Evolutionary conservation across 2,329 filamentous ascomycete species (phyloP).

Genomic region (Alternaria sp.): DNA sequence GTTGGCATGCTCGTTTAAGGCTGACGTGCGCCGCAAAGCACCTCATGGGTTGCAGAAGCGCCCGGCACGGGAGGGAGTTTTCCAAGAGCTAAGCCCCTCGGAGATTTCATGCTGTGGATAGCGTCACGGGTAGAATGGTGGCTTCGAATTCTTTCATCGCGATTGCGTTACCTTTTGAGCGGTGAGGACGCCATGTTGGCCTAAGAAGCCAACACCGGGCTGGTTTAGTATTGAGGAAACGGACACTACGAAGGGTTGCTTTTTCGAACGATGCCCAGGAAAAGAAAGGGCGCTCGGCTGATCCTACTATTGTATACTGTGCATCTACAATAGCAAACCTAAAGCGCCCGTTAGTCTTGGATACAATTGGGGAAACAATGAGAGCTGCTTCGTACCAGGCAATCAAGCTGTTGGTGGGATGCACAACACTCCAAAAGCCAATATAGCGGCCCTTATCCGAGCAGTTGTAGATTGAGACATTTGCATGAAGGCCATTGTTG

Average conservation of each 20-base stretch:
- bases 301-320: not conserved
- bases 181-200: not conserved
- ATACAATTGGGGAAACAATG: not conserved
- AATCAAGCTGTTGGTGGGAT: not conserved
- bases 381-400: not conserved
- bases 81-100: constrained; percentile 1
- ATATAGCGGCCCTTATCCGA: not conserved
- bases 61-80: not conserved
- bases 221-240: not conserved
- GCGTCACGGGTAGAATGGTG: not conserved
- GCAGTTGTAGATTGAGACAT: not conserved
- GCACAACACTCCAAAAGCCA: not conserved
- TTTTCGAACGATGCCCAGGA: not conserved
- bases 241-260: not conserved
- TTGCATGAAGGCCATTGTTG: not conserved
- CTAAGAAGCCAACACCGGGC: not conserved
- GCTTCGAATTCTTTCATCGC: not conserved
- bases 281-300: not conserved
- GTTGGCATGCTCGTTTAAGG: not conserved
- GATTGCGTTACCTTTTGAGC: not conserved
- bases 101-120: constrained; percentile 1
- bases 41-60: not conserved
- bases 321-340: not conserved
- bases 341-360: not conserved
- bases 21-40: not conserved